Evolutionary conservation across 2,329 filamentous ascomycete genomes (phyloP), one percentile per base, ranked within the genome.

Genomic region (Paecilomyces niveus): DNA sequence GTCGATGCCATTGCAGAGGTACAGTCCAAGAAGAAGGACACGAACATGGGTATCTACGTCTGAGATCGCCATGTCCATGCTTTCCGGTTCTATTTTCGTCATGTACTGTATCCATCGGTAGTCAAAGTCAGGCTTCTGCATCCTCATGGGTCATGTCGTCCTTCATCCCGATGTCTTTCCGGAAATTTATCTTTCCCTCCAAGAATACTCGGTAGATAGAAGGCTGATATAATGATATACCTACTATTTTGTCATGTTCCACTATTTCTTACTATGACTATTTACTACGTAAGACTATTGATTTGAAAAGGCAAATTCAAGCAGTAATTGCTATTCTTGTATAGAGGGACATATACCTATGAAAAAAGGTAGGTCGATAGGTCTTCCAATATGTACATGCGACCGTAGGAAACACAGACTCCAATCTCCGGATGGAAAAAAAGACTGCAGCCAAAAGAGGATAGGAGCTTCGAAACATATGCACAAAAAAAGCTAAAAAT

Each of bases 1-100:
- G 94, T 99, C 55, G 94, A 99, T 81, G 94, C 94, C 61, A 97
- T 99, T 75, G 85, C 92, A 39, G 94, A 99, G 78, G 94, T 99
- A 67, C 91, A 77, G 65, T 73, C 76, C 51, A 87, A 96, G 87
- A 96, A 96, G 89, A 95, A 95, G 85, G 91, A 95, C 73, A 84
- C 80, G 54, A 75, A 75, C 63, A 72, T 74, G 67, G 74, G 74
- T 57, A 77, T 77, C 61, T 77, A 77, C 63, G 75, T 77, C 57
- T 77, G 71, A 57, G 60, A 54, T 49, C 15, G 21, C 10, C 58
- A 32, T 15, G 32, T 49, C 55, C 45, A 58, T 51, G 54, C 22
- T 29, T 24, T 21, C 18, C 22, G 50, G 29, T 54, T 54, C 39
- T 50, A 31, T 58, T 18, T 52, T 54, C 56, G 55, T 57, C 31